Evolutionary conservation across 148 eudicot genomes (phyloP), one percentile per base, ranked within the genome.

Genomic region (Chenopodium album): DNA sequence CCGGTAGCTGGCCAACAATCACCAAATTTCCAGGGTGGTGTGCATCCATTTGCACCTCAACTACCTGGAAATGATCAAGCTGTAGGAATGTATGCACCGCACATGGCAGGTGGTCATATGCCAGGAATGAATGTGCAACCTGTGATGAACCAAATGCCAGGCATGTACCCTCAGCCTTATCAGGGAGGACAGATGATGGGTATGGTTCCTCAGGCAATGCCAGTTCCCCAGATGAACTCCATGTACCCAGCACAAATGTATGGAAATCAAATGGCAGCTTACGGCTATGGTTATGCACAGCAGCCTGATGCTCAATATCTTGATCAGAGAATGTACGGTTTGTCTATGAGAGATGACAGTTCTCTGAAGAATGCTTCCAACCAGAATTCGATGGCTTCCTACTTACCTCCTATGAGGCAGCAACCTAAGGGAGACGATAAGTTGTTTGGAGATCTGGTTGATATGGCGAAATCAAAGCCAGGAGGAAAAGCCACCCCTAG

Each of bases 371-470:
- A 79, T 47, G 82, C 90, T 66, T 84, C 89, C 37, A 87, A 77
- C 72, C 89, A 82, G 77, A 87, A 78, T 46, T 76, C 88, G 9
- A 76, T 85, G 72, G 88, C 92, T 48, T 86, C 92, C 7, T 89
- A 91, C 80, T 83, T 90, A 66, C 93, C 94, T 20, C 82, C 96
- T 37, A 92, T 92, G 86, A 93, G 83, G 90, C 92, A 85, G 82
- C 85, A 90, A 63, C 44, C 87, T 32, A 91, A 90, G 81, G 91
- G 88, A 31, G 98, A 93, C 69, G 98, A 95, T 77, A 95, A 94
- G 89, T 87, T 95, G n/a, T 95, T 95, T 56, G 98, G 99, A 13
- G 99, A 95, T 82, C 93, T 95, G 41, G 97, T 95, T 77, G 90
- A 89, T 85, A 89, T 95, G 81, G 87, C 99, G 2, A 95, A 92